These are phyloP conservation scores for Candida quercuum DNA, from an alignment of 805 yeast species.

Conservation along the genomic window DNA sequence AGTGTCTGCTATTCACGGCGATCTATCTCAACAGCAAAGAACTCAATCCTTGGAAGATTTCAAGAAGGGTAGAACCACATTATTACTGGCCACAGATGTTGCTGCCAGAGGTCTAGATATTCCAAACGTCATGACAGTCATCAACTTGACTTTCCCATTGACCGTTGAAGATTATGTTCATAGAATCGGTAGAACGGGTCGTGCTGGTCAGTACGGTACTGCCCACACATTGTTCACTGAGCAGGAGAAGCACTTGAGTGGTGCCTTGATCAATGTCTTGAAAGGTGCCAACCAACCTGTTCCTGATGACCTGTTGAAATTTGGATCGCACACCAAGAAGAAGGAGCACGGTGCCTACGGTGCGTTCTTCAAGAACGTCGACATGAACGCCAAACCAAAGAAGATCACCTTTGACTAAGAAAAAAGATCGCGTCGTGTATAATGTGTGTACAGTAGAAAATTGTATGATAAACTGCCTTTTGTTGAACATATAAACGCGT, in stretches of 20 bases:
- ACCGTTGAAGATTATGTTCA: constrained; percentile 97
- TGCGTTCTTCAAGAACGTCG: constrained; percentile 93
- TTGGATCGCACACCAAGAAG: constrained; percentile 97
- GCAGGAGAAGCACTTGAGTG: constrained; percentile 92
- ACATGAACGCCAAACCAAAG: constrained; percentile 75
- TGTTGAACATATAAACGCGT: too few relatives aligned
- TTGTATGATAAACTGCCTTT: too few relatives aligned
- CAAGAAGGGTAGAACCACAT: constrained; percentile 69
- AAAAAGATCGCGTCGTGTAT: too few relatives aligned
- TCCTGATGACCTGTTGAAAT: constrained; percentile 90
- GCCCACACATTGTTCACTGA: constrained; percentile 96
- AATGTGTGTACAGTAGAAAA: too few relatives aligned
- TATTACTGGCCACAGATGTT: constrained; percentile 94
- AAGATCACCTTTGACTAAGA: constrained; percentile 66
- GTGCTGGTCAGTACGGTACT: constrained; percentile 93
- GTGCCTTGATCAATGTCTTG: constrained; percentile 87
- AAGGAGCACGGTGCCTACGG: constrained; percentile 98
- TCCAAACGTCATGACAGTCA: constrained; percentile 93
- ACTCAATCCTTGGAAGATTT: constrained; percentile 80
- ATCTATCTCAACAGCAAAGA: constrained; percentile 87
- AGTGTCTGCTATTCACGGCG: constrained; percentile 96
- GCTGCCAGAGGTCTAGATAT: constrained; percentile 98
- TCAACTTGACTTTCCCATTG: constrained; percentile 92
- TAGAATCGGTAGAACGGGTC: constrained; percentile 96
- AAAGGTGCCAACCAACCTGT: constrained; percentile 94